Evolutionary conservation across 805 yeast genomes (phyloP).

Genomic region (Yamadazyma akitaensis): DNA sequence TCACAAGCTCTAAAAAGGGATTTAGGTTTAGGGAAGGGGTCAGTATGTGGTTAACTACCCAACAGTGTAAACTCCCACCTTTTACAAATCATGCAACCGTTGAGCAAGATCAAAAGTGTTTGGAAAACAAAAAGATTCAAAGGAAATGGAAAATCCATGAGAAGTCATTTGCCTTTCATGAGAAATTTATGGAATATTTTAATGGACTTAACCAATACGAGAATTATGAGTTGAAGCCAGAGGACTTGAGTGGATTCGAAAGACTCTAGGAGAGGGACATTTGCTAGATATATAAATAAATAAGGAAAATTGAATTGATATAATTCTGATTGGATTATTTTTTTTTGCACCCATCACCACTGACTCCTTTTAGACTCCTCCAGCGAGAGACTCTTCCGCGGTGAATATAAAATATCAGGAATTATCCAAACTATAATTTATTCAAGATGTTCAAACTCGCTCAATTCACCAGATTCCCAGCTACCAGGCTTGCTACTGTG

Average conservation of each 20-base stretch:
- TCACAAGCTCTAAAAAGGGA: slow-evolving; percentile 1
- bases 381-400: background rate
- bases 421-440: background rate
- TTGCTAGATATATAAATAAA: too few species aligned
- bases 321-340: too few species aligned
- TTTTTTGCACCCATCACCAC: background rate
- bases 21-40: slow-evolving; percentile 11
- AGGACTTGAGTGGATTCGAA: slow-evolving; percentile 6
- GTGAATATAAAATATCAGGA: background rate
- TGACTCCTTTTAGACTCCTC: slow-evolving; percentile 2
- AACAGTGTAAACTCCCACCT: slow-evolving; percentile 9
- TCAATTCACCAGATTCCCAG: slow-evolving; percentile 1
- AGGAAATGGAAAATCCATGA: slow-evolving; percentile 2
- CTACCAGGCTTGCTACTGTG: background rate
- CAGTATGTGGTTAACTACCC: slow-evolving; percentile 11
- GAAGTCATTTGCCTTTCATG: slow-evolving; percentile 5
- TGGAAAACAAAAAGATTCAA: slow-evolving; percentile 4
- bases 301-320: too few species aligned
- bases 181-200: slow-evolving; percentile 9
- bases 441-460: slow-evolving; percentile 7
- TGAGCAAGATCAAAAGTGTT: slow-evolving; percentile 13
- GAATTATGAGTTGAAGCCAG: slow-evolving; percentile 6
- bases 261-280: background rate
- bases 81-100: slow-evolving; percentile 3
- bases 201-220: slow-evolving; percentile 1